Conservation (phyloP, 1,284 basidiomycete genomes). For the Cystobasidium pallidum region DNA sequence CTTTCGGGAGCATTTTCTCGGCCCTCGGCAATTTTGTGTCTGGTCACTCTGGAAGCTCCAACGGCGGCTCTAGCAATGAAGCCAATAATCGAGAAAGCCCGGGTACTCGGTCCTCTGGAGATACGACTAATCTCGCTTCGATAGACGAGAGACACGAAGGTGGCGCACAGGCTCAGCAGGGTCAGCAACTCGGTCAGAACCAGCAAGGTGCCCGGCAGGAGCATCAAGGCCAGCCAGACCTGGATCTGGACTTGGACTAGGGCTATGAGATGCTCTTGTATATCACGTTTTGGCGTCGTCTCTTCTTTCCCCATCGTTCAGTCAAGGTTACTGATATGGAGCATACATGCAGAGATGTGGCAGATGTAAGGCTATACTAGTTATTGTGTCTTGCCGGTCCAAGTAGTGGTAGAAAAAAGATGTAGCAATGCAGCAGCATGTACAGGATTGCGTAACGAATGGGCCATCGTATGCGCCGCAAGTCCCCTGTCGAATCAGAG, state of each 20-base stretch:
- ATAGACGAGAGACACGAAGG: background rate
- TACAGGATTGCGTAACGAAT: no score
- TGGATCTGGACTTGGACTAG: slow-evolving; percentile 36
- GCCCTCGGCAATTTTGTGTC: slow-evolving; percentile 20
- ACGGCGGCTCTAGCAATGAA: background rate
- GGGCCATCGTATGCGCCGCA: no score
- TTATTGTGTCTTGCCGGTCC: no score
- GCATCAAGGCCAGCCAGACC: slow-evolving; percentile 36
- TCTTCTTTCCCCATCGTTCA: no score
- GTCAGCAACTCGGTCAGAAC: background rate
- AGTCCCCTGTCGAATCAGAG: slow-evolving; percentile 17
- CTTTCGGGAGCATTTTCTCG: slow-evolving; percentile 24
- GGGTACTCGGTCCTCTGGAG: background rate
- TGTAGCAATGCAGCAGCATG: no score
- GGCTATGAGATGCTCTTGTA: no score
- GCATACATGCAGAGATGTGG: no score
- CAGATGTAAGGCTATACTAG: no score
- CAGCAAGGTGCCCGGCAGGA: slow-evolving; percentile 7
- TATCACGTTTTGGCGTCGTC: no score
- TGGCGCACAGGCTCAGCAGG: background rate
- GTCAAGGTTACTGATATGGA: no score
- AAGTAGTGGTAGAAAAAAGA: no score
- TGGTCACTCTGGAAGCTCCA: background rate
- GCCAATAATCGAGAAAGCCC: background rate
- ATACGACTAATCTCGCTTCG: slow-evolving; percentile 11